Conservation (phyloP, 2,329 filamentous ascomycete species). For the Cercospora zeae-maydis region DNA sequence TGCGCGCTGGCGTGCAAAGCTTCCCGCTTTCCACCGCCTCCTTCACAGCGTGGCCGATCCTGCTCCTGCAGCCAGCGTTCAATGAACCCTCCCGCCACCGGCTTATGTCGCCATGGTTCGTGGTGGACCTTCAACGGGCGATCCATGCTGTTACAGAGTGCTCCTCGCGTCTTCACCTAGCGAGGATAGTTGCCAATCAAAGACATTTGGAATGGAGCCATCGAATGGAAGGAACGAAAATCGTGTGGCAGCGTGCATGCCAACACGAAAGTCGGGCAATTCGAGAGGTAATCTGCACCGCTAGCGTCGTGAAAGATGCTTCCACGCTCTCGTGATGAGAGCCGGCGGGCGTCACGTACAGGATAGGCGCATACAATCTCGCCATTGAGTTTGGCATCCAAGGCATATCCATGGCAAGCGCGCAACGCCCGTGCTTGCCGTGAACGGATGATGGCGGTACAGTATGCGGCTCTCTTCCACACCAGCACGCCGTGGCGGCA, state of each 20-base stretch:
- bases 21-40: constrained; percentile 10
- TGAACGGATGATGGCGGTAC: constrained; percentile 8
- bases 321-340: neutral
- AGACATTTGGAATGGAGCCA: constrained; percentile 3
- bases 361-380: constrained; percentile 15
- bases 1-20: constrained; percentile 18
- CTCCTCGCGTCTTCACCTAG: constrained; percentile 5
- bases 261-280: constrained; percentile 1
- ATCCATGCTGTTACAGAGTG: constrained; percentile 13
- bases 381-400: constrained; percentile 5
- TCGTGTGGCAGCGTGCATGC: constrained; percentile 6
- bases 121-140: constrained; percentile 7
- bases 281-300: neutral
- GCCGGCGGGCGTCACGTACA: constrained; percentile 1
- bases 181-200: constrained; percentile 5
- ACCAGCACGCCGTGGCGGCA: constrained; percentile 12
- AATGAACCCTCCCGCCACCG: constrained; percentile 21
- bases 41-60: constrained; percentile 4
- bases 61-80: constrained; percentile 12
- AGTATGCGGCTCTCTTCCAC: constrained; percentile 3
- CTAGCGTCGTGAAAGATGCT: neutral
- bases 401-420: constrained; percentile 12
- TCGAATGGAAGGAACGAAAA: neutral
- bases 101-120: constrained; percentile 4
- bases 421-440: constrained; percentile 11